Evolutionary conservation across 2,329 filamentous ascomycete species (phyloP).

Genomic region (Cladosporium cucumerinum): DNA sequence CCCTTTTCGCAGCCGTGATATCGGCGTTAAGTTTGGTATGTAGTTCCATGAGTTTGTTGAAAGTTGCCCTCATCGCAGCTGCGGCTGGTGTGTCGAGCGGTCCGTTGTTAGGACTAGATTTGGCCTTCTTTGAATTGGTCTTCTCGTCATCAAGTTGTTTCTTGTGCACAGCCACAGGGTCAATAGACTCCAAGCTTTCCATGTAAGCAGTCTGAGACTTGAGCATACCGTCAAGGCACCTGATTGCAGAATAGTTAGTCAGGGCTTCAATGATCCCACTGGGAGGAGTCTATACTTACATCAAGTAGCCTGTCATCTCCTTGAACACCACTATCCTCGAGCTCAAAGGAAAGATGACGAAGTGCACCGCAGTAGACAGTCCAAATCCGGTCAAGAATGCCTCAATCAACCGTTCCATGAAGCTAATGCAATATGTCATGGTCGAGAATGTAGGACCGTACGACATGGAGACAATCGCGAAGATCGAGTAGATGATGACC

Average conservation of each 20-base stretch:
- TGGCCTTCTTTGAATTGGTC: constrained; percentile 28
- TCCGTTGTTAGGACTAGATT: constrained; percentile 51
- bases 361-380: constrained; percentile 59
- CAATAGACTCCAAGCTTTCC: constrained; percentile 58
- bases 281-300: constrained; percentile 17
- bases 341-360: constrained; percentile 65
- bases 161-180: constrained; percentile 35
- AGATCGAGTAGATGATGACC: constrained; percentile 66
- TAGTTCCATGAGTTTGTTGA: constrained; percentile 45
- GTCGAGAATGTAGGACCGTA: constrained; percentile 59
- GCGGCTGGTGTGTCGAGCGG: constrained; percentile 42
- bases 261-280: not conserved
- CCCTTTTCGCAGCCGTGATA: constrained; percentile 67
- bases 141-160: constrained; percentile 21
- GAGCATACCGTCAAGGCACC: constrained; percentile 53
- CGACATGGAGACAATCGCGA: constrained; percentile 61
- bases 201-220: constrained; percentile 64
- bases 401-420: constrained; percentile 56
- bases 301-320: constrained; percentile 59
- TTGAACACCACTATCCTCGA: constrained; percentile 63
- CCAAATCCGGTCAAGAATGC: constrained; percentile 64
- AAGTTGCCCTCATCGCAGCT: constrained; percentile 31
- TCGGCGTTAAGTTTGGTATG: constrained; percentile 66
- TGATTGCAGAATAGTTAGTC: not conserved
- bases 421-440: constrained; percentile 50